Percentiles rank a stretch among this genome's conserved stretches.
Conservation (phyloP, 768 basidiomycete species). For the Panus rudis region DNA sequence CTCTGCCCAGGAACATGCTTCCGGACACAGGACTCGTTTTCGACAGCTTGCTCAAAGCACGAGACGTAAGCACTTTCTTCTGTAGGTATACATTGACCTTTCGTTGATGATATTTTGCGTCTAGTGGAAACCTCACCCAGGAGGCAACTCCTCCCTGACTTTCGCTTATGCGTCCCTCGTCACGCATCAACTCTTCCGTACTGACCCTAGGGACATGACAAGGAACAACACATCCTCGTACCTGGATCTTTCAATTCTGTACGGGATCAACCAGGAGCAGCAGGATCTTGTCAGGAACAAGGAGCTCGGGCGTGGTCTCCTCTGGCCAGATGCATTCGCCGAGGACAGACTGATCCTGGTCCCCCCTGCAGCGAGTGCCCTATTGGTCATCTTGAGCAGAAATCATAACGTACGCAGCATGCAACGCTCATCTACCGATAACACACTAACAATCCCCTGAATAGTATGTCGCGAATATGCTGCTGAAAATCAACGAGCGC, state of each 20-base stretch:
- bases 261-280: slow-evolving; percentile 38
- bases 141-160: slow-evolving; percentile 25
- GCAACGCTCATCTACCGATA: neutral
- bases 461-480: slow-evolving; percentile 47
- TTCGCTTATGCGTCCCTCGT: slow-evolving; percentile 22
- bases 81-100: neutral
- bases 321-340: slow-evolving; percentile 47
- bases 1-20: slow-evolving; percentile 33
- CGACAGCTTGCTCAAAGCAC: slow-evolving; percentile 30
- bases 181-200: slow-evolving; percentile 35
- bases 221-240: slow-evolving; percentile 51
- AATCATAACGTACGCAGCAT: slow-evolving; percentile 46
- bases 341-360: slow-evolving; percentile 47
- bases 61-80: slow-evolving; percentile 14
- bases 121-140: slow-evolving; percentile 23
- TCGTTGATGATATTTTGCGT: neutral
- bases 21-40: slow-evolving; percentile 41
- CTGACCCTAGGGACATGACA: slow-evolving; percentile 33
- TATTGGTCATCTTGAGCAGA: slow-evolving; percentile 49
- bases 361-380: slow-evolving; percentile 45
- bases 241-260: slow-evolving; percentile 49
- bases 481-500: slow-evolving; percentile 51
- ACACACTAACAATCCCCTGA: neutral
- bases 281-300: slow-evolving; percentile 41
- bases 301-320: slow-evolving; percentile 39